These are phyloP conservation scores for Suillus alpinus DNA, from an alignment of 768 basidiomycete genomes.

Conservation along the genomic window DNA sequence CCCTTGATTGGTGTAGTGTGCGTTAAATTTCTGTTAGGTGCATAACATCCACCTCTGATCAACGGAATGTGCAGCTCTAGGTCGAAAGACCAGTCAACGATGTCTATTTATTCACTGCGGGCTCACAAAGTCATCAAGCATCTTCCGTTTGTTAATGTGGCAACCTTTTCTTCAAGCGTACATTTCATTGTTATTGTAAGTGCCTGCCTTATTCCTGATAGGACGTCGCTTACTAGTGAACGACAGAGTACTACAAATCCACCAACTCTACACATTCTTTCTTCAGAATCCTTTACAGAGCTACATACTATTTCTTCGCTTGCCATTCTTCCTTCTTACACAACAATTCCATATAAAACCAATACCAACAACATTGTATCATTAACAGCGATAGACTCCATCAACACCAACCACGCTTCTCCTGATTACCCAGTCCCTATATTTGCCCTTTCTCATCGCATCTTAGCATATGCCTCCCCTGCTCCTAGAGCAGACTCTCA, in stretches of 20 bases:
- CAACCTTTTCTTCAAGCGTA: slow-evolving; percentile 43
- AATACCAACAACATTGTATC: slow-evolving; percentile 40
- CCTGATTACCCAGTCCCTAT: slow-evolving; percentile 38
- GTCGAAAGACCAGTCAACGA: slow-evolving; percentile 20
- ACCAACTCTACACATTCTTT: slow-evolving; percentile 53
- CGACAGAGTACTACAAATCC: slow-evolving; percentile 59
- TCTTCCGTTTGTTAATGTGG: slow-evolving; percentile 40
- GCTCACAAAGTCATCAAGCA: slow-evolving; percentile 51
- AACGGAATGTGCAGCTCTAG: slow-evolving; percentile 21
- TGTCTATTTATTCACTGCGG: slow-evolving; percentile 46
- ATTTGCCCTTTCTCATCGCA: slow-evolving; percentile 58
- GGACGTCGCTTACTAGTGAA: neutral
- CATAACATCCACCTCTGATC: neutral
- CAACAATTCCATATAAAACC: slow-evolving; percentile 28
- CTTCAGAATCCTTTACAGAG: slow-evolving; percentile 48
- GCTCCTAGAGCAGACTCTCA: slow-evolving; percentile 27
- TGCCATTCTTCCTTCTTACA: slow-evolving; percentile 42
- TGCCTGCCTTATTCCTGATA: slow-evolving; percentile 7
- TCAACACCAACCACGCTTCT: slow-evolving; percentile 3
- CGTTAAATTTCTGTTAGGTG: slow-evolving; percentile 13
- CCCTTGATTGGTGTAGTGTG: slow-evolving; percentile 36
- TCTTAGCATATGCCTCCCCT: slow-evolving; percentile 58
- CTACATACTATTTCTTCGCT: slow-evolving; percentile 49
- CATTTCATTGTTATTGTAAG: slow-evolving; percentile 59
- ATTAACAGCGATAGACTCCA: slow-evolving; percentile 32